phyloP scores from a whole-genome alignment of 148 eudicot genomes.

The Camellia lanceoleosa region DNA sequence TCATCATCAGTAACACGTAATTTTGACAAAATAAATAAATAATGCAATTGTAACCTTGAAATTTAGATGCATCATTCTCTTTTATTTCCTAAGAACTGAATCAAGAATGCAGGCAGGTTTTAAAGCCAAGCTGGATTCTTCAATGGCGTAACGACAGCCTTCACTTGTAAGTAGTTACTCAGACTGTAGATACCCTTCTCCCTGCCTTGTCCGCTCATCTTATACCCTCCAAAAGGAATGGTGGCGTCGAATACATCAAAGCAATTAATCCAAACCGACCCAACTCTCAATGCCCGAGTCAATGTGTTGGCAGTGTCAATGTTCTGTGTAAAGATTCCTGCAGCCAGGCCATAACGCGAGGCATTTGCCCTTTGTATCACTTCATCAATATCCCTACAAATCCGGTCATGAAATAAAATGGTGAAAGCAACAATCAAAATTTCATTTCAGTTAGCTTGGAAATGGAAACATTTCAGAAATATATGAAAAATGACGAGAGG shows the following conservation, averaged over 20 bases:
- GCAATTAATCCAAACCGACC: constrained; percentile 78
- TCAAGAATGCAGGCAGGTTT: background rate
- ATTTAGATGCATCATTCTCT: background rate
- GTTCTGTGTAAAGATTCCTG: constrained; percentile 74
- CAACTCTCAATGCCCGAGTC: constrained; percentile 64
- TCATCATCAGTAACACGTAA: background rate
- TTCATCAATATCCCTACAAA: constrained; percentile 54
- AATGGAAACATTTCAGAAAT: too few species aligned
- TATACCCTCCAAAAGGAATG: constrained; percentile 76
- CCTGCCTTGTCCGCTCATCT: constrained; percentile 79
- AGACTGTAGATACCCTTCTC: constrained; percentile 69
- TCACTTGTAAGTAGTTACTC: constrained; percentile 67
- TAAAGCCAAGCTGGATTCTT: constrained; percentile 41
- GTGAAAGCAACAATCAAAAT: too few species aligned
- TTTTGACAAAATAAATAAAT: background rate
- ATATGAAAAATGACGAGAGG: too few species aligned
- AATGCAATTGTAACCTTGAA: background rate
- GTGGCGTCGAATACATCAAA: constrained; percentile 60
- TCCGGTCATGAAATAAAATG: background rate
- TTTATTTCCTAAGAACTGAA: constrained; percentile 4
- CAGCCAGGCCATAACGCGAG: constrained; percentile 64
- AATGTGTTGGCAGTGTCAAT: constrained; percentile 66
- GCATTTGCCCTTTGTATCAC: constrained; percentile 66
- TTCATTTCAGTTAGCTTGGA: too few species aligned
- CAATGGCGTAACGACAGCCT: constrained; percentile 67